Conservation (phyloP, 176 grass and related monocot species). For the Eleusine coracana region DNA sequence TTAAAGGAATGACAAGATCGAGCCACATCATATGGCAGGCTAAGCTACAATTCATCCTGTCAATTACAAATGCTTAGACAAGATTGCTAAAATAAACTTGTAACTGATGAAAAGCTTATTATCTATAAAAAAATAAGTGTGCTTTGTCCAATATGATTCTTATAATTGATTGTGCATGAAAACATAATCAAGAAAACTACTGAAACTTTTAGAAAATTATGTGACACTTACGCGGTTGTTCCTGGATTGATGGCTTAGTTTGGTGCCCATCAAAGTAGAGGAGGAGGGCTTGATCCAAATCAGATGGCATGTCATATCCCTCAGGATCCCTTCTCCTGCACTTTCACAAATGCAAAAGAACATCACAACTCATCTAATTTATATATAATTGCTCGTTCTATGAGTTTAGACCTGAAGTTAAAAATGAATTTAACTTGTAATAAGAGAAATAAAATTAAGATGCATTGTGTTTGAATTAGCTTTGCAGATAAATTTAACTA, state of each 20-base stretch:
- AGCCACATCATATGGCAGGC: not conserved
- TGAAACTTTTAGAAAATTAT: constrained; percentile 12
- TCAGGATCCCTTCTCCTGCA: constrained; percentile 55
- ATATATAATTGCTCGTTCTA: not conserved
- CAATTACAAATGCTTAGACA: constrained; percentile 13
- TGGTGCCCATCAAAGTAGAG: constrained; percentile 65
- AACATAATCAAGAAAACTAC: not conserved
- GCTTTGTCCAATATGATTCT: not conserved
- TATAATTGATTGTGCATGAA: not conserved
- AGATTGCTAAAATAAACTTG: constrained; percentile 19
- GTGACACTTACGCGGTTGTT: constrained; percentile 43
- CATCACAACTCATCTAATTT: constrained; percentile 32
- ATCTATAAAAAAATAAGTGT: not conserved
- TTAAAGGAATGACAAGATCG: not conserved
- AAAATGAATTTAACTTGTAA: not conserved
- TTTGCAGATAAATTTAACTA: constrained; percentile 12
- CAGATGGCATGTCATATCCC: constrained; percentile 58
- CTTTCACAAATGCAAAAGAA: constrained; percentile 31
- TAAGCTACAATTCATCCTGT: not conserved
- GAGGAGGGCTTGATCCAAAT: constrained; percentile 63
- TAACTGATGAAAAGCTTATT: constrained; percentile 30
- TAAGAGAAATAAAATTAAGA: not conserved
- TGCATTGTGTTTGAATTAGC: not conserved
- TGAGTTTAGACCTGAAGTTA: not conserved
- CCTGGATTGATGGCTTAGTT: constrained; percentile 51